Evolutionary conservation across 2,329 filamentous ascomycete genomes (phyloP), one percentile per base, ranked within the genome.

Genomic region (Trichophyton benhamiae): DNA sequence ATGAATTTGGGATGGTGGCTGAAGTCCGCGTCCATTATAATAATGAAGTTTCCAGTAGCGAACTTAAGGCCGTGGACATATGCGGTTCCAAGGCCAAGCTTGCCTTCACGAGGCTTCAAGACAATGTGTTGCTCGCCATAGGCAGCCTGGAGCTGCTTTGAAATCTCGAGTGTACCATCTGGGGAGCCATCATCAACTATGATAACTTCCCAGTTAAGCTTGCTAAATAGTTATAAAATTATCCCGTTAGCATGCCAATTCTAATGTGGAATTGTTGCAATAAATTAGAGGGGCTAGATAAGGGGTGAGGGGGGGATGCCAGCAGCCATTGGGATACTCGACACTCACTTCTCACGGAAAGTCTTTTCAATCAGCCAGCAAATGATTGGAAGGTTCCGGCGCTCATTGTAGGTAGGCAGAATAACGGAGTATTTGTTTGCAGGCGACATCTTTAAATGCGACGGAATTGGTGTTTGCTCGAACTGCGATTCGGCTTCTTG

Each of bases 1-100:
- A 99, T 96, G 83, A 97, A 99, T 79, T 97, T 99, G 72, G 94
- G 94, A 81, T 99, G 94, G 79, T 99, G 94, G 69, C 85, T 90
- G 82, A 99, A 99, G 78, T 99, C 94, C 77, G 95, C 94, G 80
- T 99, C 94, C 94, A 99, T 99, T 82, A 99, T 99, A 80, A 99
- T 89, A 73, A 99, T 89, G 72, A 86, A 97, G 82, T 95, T 96
- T 70, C 94, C 94, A 22, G 86, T 91, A 25, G 83, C 87, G 73
- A 88, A 97, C 74, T 96, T 84, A 63, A 99, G 82, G 59, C 92
- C 92, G 76, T 96, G 91, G 44, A 96, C 89, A 78, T 97, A 97
- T 57, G 92, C 92, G 2, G 92, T 96, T 68, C 92, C 92, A 58
- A 97, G 87, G n/a, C 92, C 92, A 44, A 96, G 88, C 79, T 97